Evolutionary conservation across 2,329 filamentous ascomycete species (phyloP).

Genomic region (Alternaria sp.): DNA sequence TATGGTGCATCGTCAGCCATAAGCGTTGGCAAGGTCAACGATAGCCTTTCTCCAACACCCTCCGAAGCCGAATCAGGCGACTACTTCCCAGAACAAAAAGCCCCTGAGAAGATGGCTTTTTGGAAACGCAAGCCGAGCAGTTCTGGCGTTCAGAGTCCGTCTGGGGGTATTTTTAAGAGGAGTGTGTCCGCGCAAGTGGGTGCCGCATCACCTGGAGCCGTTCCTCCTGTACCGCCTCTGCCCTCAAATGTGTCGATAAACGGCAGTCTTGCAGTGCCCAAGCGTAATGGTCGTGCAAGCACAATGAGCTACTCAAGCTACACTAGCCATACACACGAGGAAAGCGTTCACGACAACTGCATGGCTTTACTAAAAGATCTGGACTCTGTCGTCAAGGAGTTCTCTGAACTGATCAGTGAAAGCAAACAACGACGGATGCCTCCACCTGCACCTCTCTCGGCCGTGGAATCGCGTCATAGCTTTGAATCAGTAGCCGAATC

Average conservation of each 20-base stretch:
- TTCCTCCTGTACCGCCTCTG: slow-evolving; percentile 48
- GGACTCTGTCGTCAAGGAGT: slow-evolving; percentile 83
- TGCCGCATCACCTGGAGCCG: slow-evolving; percentile 54
- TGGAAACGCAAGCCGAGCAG: slow-evolving; percentile 88
- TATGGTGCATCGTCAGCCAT: slow-evolving; percentile 53
- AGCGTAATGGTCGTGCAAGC: slow-evolving; percentile 37
- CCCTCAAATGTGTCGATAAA: slow-evolving; percentile 37
- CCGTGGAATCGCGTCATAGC: slow-evolving; percentile 65
- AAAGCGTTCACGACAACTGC: slow-evolving; percentile 80
- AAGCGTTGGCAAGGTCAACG: slow-evolving; percentile 39
- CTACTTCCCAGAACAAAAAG: slow-evolving; percentile 60
- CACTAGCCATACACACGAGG: slow-evolving; percentile 60
- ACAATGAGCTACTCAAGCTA: slow-evolving; percentile 59
- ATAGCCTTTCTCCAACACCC: slow-evolving; percentile 50
- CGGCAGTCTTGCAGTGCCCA: slow-evolving; percentile 48
- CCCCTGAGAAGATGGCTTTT: slow-evolving; percentile 73
- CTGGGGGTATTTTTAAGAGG: slow-evolving; percentile 56
- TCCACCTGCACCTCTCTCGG: slow-evolving; percentile 56
- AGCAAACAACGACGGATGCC: slow-evolving; percentile 78
- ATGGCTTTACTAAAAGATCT: slow-evolving; percentile 84
- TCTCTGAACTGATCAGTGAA: slow-evolving; percentile 76
- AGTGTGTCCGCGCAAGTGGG: slow-evolving; percentile 63
- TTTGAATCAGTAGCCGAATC: slow-evolving; percentile 75
- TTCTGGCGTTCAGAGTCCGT: slow-evolving; percentile 52
- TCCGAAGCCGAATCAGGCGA: slow-evolving; percentile 59